Conservation (phyloP, 306 rosid genomes). For the Rubus parviflorus region DNA sequence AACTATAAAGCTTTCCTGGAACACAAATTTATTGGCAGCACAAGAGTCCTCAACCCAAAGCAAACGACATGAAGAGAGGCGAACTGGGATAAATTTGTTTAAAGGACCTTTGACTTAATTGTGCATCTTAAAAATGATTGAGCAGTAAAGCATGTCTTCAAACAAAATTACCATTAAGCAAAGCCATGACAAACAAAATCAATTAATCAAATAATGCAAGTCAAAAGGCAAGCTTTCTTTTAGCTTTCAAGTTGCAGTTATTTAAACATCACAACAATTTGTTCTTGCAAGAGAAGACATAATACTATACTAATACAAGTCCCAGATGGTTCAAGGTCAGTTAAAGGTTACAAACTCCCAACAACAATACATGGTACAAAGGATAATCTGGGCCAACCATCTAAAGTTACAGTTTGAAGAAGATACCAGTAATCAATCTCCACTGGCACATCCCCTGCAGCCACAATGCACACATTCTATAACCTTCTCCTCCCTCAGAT, state of each 20-base stretch:
- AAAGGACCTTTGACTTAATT: neutral
- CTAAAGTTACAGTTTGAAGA: neutral
- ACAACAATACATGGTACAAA: neutral
- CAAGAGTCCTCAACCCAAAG: too few species aligned
- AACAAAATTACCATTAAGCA: neutral
- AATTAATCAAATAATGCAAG: neutral
- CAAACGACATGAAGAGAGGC: neutral
- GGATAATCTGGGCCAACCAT: neutral
- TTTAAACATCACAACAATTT: slow-evolving; percentile 4
- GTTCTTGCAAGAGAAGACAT: slow-evolving; percentile 3
- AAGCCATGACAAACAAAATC: neutral
- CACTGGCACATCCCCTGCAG: slow-evolving; percentile 91
- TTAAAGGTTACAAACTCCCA: neutral
- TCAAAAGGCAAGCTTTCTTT: neutral
- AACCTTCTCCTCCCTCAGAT: slow-evolving; percentile 84
- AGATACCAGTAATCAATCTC: slow-evolving; percentile 48
- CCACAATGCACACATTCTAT: slow-evolving; percentile 91
- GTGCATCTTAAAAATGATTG: neutral
- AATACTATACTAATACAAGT: neutral
- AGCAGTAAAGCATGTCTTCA: neutral
- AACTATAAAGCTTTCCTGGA: neutral
- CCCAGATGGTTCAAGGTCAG: neutral
- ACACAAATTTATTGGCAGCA: neutral
- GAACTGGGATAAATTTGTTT: neutral
- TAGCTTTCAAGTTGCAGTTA: neutral